Evolutionary conservation across 192 early-diverging fungal species (phyloP), one percentile per base, ranked within the genome.

Genomic region (Umbelopsis sp.): DNA sequence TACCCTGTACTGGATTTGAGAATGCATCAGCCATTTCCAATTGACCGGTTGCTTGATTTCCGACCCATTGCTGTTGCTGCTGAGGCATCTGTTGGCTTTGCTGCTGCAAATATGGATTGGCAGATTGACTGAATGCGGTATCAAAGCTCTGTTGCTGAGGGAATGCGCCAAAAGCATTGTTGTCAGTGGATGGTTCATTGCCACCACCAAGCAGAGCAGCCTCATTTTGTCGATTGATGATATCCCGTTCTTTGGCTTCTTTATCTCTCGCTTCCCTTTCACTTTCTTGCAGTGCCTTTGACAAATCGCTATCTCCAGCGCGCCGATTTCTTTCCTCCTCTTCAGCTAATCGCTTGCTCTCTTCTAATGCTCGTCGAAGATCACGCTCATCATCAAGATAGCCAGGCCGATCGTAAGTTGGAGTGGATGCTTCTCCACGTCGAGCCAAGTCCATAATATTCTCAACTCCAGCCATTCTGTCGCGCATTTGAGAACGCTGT

Each of bases 281-380:
- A 46, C 78, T 80, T 9, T 69, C 23, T 48, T 71, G 55, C 41
- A 80, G 46, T 21, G 78, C 78, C 30, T 72, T 75, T 30, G 51
- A 58, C 18, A 80, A 41, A 53, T 75, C 78, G 8, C 71, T 67
- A 55, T 74, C 73, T 12, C 71, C 67, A 48, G 47, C 35, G 15
- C 49, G 69, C 44, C 77, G 22, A 22, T 50, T 79, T 44, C 71
- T 77, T 21, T 81, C 82, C 58, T 77, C 71, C 70, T 84, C 77
- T 15, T 67, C 71, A 2, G 93, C 91, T 37, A 84, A 82, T 50
- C 88, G 85, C 72, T 88, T 89, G 73, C 92, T 94, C 68, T 93
- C 93, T 64, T 93, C 96, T 27, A 96, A 78, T 4, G 97, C 97
- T 50, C 77, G 79, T 51, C 89, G 86, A 44, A 96, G 79, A 35